Percentiles rank a stretch among this genome's conserved stretches.
These are phyloP conservation scores for Phlyctochytrium arcticum DNA, from an alignment of 192 early-diverging fungal species.

Conservation along the genomic window DNA sequence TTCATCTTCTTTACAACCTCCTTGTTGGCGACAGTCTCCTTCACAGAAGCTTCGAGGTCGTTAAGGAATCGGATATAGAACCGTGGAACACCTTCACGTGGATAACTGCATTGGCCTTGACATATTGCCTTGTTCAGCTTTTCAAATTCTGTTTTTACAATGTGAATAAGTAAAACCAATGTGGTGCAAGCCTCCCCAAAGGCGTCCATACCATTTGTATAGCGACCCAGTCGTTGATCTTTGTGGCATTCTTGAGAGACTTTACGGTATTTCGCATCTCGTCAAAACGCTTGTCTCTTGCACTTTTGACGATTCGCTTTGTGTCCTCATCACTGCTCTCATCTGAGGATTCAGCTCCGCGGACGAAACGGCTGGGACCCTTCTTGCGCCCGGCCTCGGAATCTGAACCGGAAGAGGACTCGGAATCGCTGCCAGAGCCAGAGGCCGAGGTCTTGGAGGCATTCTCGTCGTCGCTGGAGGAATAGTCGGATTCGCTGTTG, in stretches of 20 bases:
- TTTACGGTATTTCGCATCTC: slow-evolving; percentile 69
- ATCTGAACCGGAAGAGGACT: slow-evolving; percentile 38
- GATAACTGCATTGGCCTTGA: slow-evolving; percentile 61
- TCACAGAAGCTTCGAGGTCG: slow-evolving; percentile 73
- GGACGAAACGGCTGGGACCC: slow-evolving; percentile 23
- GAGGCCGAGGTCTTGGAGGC: slow-evolving; percentile 2
- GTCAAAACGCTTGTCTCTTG: slow-evolving; percentile 83
- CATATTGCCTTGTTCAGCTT: slow-evolving; percentile 67
- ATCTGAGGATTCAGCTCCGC: slow-evolving; percentile 43
- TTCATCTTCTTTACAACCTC: slow-evolving; percentile 81
- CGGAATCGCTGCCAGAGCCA: slow-evolving; percentile 18
- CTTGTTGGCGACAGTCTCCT: slow-evolving; percentile 63
- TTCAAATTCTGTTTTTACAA: slow-evolving; percentile 69
- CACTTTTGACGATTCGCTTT: slow-evolving; percentile 73
- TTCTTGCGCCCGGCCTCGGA: slow-evolving; percentile 24
- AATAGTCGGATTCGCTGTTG: slow-evolving; percentile 40
- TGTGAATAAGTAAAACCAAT: background rate
- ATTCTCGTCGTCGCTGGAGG: slow-evolving; percentile 17
- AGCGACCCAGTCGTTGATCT: slow-evolving; percentile 87
- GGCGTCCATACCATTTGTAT: too few species aligned
- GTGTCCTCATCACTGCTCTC: slow-evolving; percentile 65
- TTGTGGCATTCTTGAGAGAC: slow-evolving; percentile 66
- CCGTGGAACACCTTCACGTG: slow-evolving; percentile 50
- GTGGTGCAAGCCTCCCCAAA: slow-evolving; percentile 47
- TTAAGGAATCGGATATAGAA: slow-evolving; percentile 74